Percentiles rank a stretch among this genome's conserved stretches.
Conservation (phyloP, 805 yeast genomes). For the Pichia occidentalis region DNA sequence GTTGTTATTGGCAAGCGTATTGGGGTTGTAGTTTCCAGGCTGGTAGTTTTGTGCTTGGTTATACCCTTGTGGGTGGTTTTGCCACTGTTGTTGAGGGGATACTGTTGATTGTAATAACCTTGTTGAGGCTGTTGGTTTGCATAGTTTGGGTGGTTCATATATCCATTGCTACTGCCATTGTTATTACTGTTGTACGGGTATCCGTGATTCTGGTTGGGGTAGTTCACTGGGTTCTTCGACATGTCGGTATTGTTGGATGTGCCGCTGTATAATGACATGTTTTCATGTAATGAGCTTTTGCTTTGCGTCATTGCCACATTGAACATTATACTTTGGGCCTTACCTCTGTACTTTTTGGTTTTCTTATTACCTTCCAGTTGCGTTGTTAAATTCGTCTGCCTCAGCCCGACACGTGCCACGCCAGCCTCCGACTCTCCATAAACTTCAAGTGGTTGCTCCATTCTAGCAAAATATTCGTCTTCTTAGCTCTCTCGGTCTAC, state of each 20-base stretch:
- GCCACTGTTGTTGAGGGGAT: conserved; percentile 7
- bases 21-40: conserved; percentile 10
- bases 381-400: conserved; percentile 25
- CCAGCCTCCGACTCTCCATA: conserved; percentile 27
- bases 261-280: conserved; percentile 11
- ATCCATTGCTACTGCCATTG: neutral
- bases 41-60: conserved; percentile 2
- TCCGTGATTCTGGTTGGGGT: too few relatives aligned
- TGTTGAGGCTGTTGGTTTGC: neutral
- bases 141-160: neutral
- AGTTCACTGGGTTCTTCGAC: too few relatives aligned
- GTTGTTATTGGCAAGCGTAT: conserved; percentile 9
- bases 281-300: conserved; percentile 10
- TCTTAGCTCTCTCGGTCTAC: too few relatives aligned
- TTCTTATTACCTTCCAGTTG: conserved; percentile 25
- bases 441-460: too few relatives aligned
- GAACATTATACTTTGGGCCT: conserved; percentile 17
- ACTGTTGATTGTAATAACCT: too few relatives aligned
- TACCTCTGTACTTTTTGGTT: conserved; percentile 21
- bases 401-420: conserved; percentile 26
- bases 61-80: neutral
- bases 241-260: neutral
- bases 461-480: too few relatives aligned
- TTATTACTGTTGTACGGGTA: neutral
- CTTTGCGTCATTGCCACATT: conserved; percentile 11